Base-by-base conservation (phyloP, 169 alveolate genomes). In the Cryptosporidium andersoni region DNA sequence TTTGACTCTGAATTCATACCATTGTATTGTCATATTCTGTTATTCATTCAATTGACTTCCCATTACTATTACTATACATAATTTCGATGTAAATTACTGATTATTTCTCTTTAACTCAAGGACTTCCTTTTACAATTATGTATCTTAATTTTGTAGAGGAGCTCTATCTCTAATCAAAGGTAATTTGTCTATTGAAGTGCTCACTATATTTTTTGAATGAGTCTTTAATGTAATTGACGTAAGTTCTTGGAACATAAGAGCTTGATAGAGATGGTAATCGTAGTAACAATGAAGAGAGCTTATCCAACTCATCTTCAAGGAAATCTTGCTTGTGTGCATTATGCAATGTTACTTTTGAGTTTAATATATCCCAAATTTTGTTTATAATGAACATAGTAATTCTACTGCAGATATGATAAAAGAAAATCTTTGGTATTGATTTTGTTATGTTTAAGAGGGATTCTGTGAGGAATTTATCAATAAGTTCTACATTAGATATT, bases 211-310 rank as follows among this genome's bases (percentile, higher is more conserved):
- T 74, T 47, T 39, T 58, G 36, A 62, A 5, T 40, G 60, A 11
- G 63, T 37, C 47, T 47, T 74, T 74, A 4, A 74, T 64, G 14
- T 36, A 43, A 25, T 55, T 16, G 37, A 74, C 51, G 37, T 74
- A 74, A 16, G 85, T 68, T 52, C 62, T 74, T 36, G 85, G 85
- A 58, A 74, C 67, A 43, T 74, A 74, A n/a, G 60, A 58, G n/a
- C 14, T 60, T 39, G 85, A 68, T 45, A 56, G 60, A 4, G 85
- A 74, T 14, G 85, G 85, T 8, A 74, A 68, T 74, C 60, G 74
- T 63, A 74, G 55, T 40, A 74, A 74, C n/a, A 74, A 62, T 39
- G 62, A 58, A 34, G 68, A 74, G 43, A 74, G 9, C 67, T 74
- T 74, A 48, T 53, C 56, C 49, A 55, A 51, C 63, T 74, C 85